A percentile compares a stretch with the other conserved stretches of the same genome.
Evolutionary conservation across 2,329 filamentous ascomycete genomes (phyloP).

Genomic region (Paecilomyces sp.): DNA sequence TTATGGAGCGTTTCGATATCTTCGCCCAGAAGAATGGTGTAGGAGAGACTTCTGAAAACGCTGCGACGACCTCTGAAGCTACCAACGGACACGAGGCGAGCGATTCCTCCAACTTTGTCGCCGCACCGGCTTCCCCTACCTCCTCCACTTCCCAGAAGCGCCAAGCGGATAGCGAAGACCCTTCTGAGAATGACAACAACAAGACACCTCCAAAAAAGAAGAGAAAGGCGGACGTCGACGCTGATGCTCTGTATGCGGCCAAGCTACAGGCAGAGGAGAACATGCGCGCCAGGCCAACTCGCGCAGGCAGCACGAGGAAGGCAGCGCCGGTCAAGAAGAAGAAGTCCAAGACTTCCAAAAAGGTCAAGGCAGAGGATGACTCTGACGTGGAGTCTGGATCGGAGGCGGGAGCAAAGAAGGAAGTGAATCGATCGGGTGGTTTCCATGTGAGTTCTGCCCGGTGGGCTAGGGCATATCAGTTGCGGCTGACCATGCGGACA

Average conservation of each 20-base stretch:
- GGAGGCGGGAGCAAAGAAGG: conserved; percentile 48
- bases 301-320: conserved; percentile 60
- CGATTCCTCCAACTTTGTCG: conserved; percentile 13
- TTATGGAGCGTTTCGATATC: conserved; percentile 67
- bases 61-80: conserved; percentile 9
- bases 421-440: conserved; percentile 70
- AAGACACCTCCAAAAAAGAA: conserved; percentile 50
- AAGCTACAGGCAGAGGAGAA: conserved; percentile 92
- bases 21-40: conserved; percentile 43
- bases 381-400: conserved; percentile 65
- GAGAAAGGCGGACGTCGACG: conserved; percentile 56
- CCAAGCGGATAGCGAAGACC: conserved; percentile 33
- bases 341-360: conserved; percentile 52
- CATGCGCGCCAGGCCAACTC: conserved; percentile 63
- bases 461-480: neutral
- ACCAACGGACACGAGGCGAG: conserved; percentile 29
- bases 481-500: conserved; percentile 1
- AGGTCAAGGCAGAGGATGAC: conserved; percentile 70
- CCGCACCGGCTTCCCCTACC: conserved; percentile 23
- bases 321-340: conserved; percentile 58
- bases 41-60: conserved; percentile 23
- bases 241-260: conserved; percentile 80
- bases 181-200: conserved; percentile 30
- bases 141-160: conserved; percentile 34
- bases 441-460: conserved; percentile 61